A percentile compares a stretch with the other conserved stretches of the same genome.
Evolutionary conservation across 306 rosid genomes (phyloP).

Genomic region (Vigna unguiculata): DNA sequence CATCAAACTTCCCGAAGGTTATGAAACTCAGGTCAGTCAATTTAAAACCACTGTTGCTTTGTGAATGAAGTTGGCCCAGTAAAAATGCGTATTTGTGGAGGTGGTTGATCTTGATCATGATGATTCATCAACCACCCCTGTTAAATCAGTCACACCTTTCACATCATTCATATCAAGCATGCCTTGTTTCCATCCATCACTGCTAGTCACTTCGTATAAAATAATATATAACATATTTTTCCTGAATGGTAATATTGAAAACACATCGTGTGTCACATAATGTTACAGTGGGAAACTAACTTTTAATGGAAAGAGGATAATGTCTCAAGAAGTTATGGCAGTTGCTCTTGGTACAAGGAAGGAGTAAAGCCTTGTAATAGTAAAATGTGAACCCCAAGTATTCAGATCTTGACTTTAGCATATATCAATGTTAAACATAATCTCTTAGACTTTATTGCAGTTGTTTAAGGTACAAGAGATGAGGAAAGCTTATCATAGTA

Average conservation of each 20-base stretch:
- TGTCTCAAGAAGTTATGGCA: conserved; percentile 30
- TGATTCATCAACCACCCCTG: conserved; percentile 16
- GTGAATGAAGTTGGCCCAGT: conserved; percentile 3
- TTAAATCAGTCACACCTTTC: conserved; percentile 38
- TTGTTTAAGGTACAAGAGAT: conserved; percentile 30
- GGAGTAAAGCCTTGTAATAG: conserved; percentile 21
- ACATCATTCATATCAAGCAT: conserved; percentile 28
- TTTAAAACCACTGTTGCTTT: neutral
- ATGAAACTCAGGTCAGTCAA: conserved; percentile 84
- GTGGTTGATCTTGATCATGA: conserved; percentile 15
- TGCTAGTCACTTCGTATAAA: conserved; percentile 26
- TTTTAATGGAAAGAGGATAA: conserved; percentile 19
- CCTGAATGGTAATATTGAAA: conserved; percentile 6
- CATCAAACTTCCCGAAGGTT: conserved; percentile 82
- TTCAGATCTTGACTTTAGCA: conserved; percentile 38
- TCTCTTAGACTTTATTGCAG: conserved; percentile 10
- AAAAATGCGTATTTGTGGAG: conserved; percentile 7
- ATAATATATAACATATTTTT: neutral
- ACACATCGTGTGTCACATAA: neutral
- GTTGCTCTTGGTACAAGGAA: conserved; percentile 24
- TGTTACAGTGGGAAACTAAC: conserved; percentile 19
- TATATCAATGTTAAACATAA: neutral
- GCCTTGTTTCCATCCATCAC: conserved; percentile 33
- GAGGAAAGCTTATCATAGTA: conserved; percentile 31
- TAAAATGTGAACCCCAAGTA: conserved; percentile 32